phyloP scores from a whole-genome alignment of 2,329 filamentous ascomycete genomes.

The Neurospora sp. region DNA sequence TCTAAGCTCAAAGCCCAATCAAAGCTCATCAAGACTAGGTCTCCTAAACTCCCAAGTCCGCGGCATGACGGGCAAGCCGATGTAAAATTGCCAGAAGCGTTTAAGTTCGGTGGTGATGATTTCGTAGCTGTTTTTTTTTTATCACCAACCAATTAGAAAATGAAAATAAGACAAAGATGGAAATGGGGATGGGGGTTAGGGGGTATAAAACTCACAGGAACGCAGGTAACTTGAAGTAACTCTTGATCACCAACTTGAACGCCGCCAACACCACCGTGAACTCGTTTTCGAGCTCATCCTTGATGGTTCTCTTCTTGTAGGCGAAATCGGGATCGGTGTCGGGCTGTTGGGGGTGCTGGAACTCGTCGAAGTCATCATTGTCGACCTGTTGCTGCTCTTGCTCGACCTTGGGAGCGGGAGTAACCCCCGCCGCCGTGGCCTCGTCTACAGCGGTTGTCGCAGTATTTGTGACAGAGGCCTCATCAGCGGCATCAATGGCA shows the following conservation, averaged over 20 bases:
- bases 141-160: no score
- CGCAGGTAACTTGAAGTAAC: constrained; percentile 61
- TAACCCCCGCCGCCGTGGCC: not conserved
- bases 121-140: constrained; percentile 24
- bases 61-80: constrained; percentile 42
- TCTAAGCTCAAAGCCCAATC: constrained; percentile 10
- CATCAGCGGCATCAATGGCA: constrained; percentile 14
- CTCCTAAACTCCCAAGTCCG: constrained; percentile 37
- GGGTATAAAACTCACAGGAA: constrained; percentile 50
- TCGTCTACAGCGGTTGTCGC: constrained; percentile 10
- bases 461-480: constrained; percentile 22
- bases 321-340: not conserved
- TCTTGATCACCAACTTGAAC: constrained; percentile 54
- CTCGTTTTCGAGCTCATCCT: constrained; percentile 56
- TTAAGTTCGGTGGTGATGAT: constrained; percentile 35
- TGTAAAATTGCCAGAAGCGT: constrained; percentile 40
- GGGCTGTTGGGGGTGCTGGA: constrained; percentile 2
- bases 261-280: constrained; percentile 51
- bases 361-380: constrained; percentile 19
- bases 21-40: constrained; percentile 41
- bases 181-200: not conserved
- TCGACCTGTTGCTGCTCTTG: constrained; percentile 30
- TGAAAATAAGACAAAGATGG: no score
- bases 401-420: constrained; percentile 10
- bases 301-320: constrained; percentile 32